A percentile compares a stretch with the other conserved stretches of the same genome.
phyloP scores from a whole-genome alignment of 2,329 filamentous ascomycete species.

The Cytospora paraplurivora region DNA sequence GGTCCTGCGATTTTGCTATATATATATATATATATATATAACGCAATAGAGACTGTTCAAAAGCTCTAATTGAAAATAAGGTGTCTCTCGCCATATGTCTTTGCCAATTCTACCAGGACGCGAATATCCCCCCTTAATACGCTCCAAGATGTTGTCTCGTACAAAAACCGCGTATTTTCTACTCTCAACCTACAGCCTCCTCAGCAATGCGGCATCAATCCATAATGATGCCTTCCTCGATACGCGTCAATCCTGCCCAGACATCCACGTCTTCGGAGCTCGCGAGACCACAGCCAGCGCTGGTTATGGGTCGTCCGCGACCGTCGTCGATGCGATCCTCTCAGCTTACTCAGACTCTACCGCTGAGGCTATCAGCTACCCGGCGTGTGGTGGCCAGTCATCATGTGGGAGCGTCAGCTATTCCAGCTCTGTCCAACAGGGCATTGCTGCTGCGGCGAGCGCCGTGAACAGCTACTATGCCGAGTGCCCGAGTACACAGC shows the following conservation, averaged over 20 bases:
- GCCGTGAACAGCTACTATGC: conserved; percentile 61
- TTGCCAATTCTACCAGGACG: no score
- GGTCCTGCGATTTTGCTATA: no score
- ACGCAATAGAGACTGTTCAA: no score
- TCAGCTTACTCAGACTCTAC: conserved; percentile 52
- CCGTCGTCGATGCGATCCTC: conserved; percentile 53
- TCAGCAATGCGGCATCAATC: conserved; percentile 55
- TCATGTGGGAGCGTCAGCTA: conserved; percentile 63
- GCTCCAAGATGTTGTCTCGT: conserved; percentile 28
- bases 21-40: no score
- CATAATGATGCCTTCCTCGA: conserved; percentile 55
- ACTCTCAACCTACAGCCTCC: conserved; percentile 39
- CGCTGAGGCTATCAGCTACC: conserved; percentile 58
- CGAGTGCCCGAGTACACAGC: conserved; percentile 57
- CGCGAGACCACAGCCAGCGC: conserved; percentile 52
- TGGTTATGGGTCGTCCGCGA: conserved; percentile 54
- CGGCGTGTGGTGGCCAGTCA: conserved; percentile 64
- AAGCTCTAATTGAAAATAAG: no score
- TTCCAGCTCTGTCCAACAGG: conserved; percentile 58
- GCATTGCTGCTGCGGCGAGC: conserved; percentile 59
- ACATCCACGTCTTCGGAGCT: conserved; percentile 49
- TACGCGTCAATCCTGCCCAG: conserved; percentile 51
- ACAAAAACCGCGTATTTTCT: conserved; percentile 31
- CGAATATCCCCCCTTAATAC: no score
- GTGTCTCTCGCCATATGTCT: no score